These are phyloP conservation scores for Solanum bukasovii DNA, from an alignment of 257 asterid species.

Conservation along the genomic window DNA sequence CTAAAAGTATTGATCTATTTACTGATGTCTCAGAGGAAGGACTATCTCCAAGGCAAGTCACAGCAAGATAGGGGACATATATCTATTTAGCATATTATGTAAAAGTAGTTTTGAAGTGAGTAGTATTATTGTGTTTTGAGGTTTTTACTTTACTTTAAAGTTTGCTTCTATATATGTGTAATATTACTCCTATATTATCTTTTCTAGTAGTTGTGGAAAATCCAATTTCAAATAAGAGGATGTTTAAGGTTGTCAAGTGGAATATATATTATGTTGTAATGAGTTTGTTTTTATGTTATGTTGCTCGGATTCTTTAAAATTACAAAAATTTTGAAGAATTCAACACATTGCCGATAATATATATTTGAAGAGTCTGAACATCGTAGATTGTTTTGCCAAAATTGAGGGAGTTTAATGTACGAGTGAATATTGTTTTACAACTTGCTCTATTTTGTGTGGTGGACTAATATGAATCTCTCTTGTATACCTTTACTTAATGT, in stretches of 20 bases:
- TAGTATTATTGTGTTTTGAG: neutral
- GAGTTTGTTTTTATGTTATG: neutral
- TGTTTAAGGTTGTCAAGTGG: neutral
- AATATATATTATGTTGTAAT: neutral
- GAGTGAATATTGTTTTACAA: neutral
- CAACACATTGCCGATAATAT: neutral
- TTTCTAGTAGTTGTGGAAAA: neutral
- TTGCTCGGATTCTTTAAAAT: neutral
- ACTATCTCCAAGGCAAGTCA: constrained; percentile 45
- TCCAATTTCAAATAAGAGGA: neutral
- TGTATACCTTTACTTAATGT: neutral
- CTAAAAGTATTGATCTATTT: constrained; percentile 68
- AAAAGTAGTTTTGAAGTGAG: neutral
- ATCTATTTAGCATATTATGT: neutral
- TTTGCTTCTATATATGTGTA: neutral
- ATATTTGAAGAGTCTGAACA: neutral
- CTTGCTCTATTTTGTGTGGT: neutral
- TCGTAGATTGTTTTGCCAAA: neutral
- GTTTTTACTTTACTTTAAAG: neutral
- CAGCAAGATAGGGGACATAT: constrained; percentile 37
- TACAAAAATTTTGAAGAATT: neutral
- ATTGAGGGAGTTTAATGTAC: neutral
- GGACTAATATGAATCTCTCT: neutral
- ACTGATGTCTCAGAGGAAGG: constrained; percentile 69
- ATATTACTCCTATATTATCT: neutral